These are phyloP conservation scores for Musa acuminata DNA, from an alignment of 176 grass and related monocot species.

Conservation along the genomic window DNA sequence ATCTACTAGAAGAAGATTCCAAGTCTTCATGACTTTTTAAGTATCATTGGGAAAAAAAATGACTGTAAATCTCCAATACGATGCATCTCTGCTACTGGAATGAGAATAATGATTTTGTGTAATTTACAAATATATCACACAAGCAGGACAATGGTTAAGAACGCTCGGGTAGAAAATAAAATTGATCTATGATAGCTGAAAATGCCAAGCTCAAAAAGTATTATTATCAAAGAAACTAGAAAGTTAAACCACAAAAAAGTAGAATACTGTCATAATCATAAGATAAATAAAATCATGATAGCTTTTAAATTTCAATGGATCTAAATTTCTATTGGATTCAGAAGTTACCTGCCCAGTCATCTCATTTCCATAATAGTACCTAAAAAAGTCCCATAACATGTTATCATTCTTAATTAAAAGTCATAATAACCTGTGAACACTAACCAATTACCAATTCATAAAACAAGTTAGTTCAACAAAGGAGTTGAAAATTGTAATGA, in stretches of 20 bases:
- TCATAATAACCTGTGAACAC: not conserved
- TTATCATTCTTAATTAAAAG: not conserved
- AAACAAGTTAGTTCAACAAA: not conserved
- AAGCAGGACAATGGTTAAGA: not conserved
- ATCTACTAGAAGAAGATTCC: too few species aligned
- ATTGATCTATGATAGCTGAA: not conserved
- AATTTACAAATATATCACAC: too few species aligned
- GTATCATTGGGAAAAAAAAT: too few species aligned
- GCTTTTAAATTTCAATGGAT: too few species aligned
- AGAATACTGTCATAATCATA: not conserved
- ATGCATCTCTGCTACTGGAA: too few species aligned
- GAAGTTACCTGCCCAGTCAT: constrained; percentile 52
- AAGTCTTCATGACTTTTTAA: too few species aligned
- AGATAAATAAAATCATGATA: not conserved
- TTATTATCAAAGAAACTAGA: not conserved
- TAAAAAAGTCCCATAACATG: constrained; percentile 30
- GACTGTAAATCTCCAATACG: too few species aligned
- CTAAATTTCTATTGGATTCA: not conserved
- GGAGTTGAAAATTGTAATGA: not conserved
- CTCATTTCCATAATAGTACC: constrained; percentile 64
- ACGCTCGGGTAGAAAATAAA: too few species aligned
- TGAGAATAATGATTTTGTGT: too few species aligned
- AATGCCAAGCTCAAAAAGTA: not conserved
- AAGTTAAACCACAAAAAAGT: not conserved
- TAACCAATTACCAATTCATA: not conserved